Conservation (phyloP, 176 grass and related monocot species). For the Neostapfia colusana region DNA sequence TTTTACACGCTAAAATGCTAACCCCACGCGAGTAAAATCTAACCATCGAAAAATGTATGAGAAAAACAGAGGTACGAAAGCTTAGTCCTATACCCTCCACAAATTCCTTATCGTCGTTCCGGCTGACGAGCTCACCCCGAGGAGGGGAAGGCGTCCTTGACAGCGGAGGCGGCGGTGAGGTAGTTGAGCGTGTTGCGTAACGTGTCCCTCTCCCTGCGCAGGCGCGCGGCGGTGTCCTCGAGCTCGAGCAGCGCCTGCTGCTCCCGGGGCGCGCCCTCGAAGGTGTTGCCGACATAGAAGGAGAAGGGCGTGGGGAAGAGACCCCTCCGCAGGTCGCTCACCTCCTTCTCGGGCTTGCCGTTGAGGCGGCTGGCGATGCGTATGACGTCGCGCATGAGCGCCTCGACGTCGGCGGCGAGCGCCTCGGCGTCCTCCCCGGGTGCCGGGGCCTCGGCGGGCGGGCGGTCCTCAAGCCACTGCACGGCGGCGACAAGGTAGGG, state of each 20-base stretch:
- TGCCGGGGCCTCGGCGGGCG: slow-evolving; percentile 50
- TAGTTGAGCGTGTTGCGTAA: slow-evolving; percentile 96
- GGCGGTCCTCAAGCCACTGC: slow-evolving; percentile 94
- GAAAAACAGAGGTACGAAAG: slow-evolving; percentile 33
- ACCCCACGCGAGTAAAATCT: slow-evolving; percentile 31
- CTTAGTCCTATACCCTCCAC: slow-evolving; percentile 42
- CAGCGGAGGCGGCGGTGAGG: slow-evolving; percentile 92
- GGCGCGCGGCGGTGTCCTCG: slow-evolving; percentile 82
- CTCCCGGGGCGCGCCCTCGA: slow-evolving; percentile 80
- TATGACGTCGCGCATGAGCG: slow-evolving; percentile 92
- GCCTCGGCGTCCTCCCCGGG: slow-evolving; percentile 70
- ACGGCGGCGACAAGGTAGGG: slow-evolving; percentile 95
- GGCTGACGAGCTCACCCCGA: slow-evolving; percentile 42
- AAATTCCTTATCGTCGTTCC: slow-evolving; percentile 44
- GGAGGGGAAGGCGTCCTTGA: slow-evolving; percentile 87
- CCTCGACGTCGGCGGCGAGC: slow-evolving; percentile 74
- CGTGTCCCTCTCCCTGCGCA: slow-evolving; percentile 77
- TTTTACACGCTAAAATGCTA: slow-evolving; percentile 56
- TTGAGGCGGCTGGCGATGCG: slow-evolving; percentile 93
- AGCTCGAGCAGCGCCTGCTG: slow-evolving; percentile 97
- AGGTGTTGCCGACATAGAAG: slow-evolving; percentile 93
- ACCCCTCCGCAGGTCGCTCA: slow-evolving; percentile 67
- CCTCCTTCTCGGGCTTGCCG: slow-evolving; percentile 79
- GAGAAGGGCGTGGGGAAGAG: slow-evolving; percentile 97
- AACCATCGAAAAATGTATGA: slow-evolving; percentile 14